Conservation (phyloP, 805 yeast species). For the Saturnispora galanensis region DNA sequence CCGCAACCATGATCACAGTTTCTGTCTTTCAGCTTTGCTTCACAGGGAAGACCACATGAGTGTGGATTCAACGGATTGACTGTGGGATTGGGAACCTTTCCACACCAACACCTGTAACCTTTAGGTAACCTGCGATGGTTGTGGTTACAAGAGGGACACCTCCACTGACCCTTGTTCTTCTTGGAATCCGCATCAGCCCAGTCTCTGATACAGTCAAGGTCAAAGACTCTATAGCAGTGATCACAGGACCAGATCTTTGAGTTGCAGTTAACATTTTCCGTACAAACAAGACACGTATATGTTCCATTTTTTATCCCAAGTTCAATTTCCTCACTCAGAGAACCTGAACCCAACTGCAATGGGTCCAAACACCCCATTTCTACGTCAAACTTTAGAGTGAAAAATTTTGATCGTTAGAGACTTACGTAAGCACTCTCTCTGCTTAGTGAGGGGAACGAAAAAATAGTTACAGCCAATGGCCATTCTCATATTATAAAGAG, state of each 20-base stretch:
- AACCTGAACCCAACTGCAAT: not conserved
- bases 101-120: slow-evolving; percentile 81
- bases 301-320: slow-evolving; percentile 30
- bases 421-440: too few relatives aligned
- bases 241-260: slow-evolving; percentile 73
- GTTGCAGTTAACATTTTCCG: slow-evolving; percentile 61
- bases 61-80: slow-evolving; percentile 58
- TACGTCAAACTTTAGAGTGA: too few relatives aligned
- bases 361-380: too few relatives aligned
- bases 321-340: slow-evolving; percentile 23
- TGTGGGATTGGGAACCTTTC: slow-evolving; percentile 58
- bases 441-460: too few relatives aligned
- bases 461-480: too few relatives aligned
- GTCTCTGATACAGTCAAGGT: slow-evolving; percentile 69
- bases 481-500: not conserved
- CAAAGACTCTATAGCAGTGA: slow-evolving; percentile 74
- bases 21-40: slow-evolving; percentile 14
- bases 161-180: slow-evolving; percentile 39
- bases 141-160: slow-evolving; percentile 76
- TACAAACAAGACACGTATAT: slow-evolving; percentile 81
- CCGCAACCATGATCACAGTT: slow-evolving; percentile 70
- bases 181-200: slow-evolving; percentile 64
- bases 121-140: slow-evolving; percentile 39
- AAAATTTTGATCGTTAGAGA: too few relatives aligned
- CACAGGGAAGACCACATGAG: slow-evolving; percentile 83